Base-by-base conservation (phyloP, 768 basidiomycete species). In the Boletus tomentosulus region DNA sequence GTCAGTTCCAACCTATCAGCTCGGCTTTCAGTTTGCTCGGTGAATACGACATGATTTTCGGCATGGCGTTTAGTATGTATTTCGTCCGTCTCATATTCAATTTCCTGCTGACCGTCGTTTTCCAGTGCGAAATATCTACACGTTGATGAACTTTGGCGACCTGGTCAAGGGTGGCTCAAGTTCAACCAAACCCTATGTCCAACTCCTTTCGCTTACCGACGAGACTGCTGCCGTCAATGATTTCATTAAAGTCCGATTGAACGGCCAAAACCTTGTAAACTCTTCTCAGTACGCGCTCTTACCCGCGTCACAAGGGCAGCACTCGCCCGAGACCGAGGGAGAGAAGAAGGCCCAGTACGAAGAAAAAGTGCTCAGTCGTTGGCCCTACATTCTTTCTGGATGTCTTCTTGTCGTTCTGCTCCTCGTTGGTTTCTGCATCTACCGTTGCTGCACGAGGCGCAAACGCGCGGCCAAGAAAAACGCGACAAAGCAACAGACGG, bases 1-100 rank as follows among this genome's bases (percentile, higher is more conserved):
- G 13, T 35, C 59, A 89, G 81, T 92, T 89, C 76, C 89, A 92
- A 76, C 89, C 89, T 2, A 87, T 90, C 58, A 87, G 88, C 13
- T 81, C 83, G 4, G 87, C 88, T 5, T 89, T 90, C 71, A 85
- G 86, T 73, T 58, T 89, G 39, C 78, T 87, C 27, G 86, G 87
- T 57, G 78, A 86, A 64, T 92, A 87, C 58, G 89, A 92, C 60
- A 84, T 90, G 76, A 88, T 91, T 61, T 77, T 90, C 46, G 89
- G 89, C 58, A 89, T 89, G 87, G 79, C 78, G 50, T 89, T 91
- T 73, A 53, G 88, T 90, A 69, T 60, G 86, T 8, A 35, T 41
- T 35, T 33, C 28, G 9, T 47, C 30, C 19, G 16, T 16, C 31
- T 35, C 37, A 10, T 19, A 19, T 24, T 8, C 19, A 12, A 5